Evolutionary conservation across 1,139 yeast genomes (phyloP).

Genomic region (Candida pseudoviswanathii): DNA sequence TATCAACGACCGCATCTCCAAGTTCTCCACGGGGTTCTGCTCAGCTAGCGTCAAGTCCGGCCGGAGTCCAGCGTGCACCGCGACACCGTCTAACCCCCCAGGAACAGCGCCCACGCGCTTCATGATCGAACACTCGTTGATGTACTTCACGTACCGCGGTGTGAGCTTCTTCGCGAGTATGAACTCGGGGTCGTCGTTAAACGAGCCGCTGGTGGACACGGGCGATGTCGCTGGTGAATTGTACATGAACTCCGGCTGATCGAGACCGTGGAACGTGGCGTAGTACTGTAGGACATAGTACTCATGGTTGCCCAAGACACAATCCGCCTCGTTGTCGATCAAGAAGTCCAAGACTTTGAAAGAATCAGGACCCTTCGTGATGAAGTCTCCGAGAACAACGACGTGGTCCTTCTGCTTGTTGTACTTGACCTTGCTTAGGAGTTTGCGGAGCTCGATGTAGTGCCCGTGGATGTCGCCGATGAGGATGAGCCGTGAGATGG

Average conservation of each 20-base stretch:
- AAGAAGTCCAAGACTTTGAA: constrained; percentile 67
- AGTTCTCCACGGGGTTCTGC: constrained; percentile 63
- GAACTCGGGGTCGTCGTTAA: constrained; percentile 57
- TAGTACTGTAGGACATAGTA: constrained; percentile 63
- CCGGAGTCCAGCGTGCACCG: constrained; percentile 77
- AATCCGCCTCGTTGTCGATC: constrained; percentile 57
- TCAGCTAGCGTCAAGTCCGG: constrained; percentile 60
- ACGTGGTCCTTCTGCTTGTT: constrained; percentile 54
- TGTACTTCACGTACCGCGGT: constrained; percentile 62
- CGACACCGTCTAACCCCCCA: constrained; percentile 48
- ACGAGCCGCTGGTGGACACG: constrained; percentile 22
- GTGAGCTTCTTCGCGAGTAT: constrained; percentile 56
- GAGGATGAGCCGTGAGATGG: constrained; percentile 54
- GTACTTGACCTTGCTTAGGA: constrained; percentile 52
- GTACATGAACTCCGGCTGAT: constrained; percentile 24
- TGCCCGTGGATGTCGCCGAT: constrained; percentile 93
- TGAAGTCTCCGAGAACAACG: constrained; percentile 81
- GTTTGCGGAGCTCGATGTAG: constrained; percentile 50
- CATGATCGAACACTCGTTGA: constrained; percentile 64
- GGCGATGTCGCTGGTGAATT: not conserved
- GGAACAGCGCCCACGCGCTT: constrained; percentile 65
- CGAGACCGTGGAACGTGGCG: constrained; percentile 56
- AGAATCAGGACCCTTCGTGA: constrained; percentile 83
- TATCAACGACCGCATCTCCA: constrained; percentile 61
- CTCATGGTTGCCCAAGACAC: constrained; percentile 91